Percentiles rank a stretch among this genome's conserved stretches.
Conservation (phyloP, 2,329 filamentous ascomycete genomes). For the Xylaria arbuscula region DNA sequence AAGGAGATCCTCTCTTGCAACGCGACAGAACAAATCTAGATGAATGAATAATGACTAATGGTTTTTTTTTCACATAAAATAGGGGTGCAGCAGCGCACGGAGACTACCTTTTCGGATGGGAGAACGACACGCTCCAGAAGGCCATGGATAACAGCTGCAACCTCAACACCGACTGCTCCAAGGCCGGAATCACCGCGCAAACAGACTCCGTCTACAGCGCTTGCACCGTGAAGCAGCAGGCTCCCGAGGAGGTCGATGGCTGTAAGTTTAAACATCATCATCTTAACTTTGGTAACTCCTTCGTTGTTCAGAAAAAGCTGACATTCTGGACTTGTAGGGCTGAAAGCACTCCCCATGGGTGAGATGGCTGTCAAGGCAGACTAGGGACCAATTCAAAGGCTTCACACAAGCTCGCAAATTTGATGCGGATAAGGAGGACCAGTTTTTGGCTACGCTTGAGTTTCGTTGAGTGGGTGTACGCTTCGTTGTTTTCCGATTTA, state of each 20-base stretch:
- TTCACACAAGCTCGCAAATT: slow-evolving; percentile 3
- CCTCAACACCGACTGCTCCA: slow-evolving; percentile 58
- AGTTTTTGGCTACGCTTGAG: neutral
- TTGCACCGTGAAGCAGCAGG: slow-evolving; percentile 59
- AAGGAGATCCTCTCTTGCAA: slow-evolving; percentile 33
- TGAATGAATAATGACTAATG: neutral
- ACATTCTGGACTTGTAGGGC: slow-evolving; percentile 39
- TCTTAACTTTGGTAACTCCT: neutral
- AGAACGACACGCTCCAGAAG: slow-evolving; percentile 60
- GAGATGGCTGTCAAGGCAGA: slow-evolving; percentile 50
- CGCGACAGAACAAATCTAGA: slow-evolving; percentile 22
- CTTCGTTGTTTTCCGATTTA: slow-evolving; percentile 18
- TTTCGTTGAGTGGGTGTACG: neutral
- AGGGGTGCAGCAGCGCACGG: slow-evolving; percentile 61
- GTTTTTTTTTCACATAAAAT: neutral
- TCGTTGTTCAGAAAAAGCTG: slow-evolving; percentile 6
- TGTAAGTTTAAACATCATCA: slow-evolving; percentile 52
- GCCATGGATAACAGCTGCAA: slow-evolving; percentile 61
- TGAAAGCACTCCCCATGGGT: slow-evolving; percentile 48
- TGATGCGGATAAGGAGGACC: neutral
- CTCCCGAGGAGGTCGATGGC: slow-evolving; percentile 61
- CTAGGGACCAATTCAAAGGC: neutral
- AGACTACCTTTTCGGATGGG: slow-evolving; percentile 65
- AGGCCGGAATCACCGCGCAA: slow-evolving; percentile 59
- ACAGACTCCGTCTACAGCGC: slow-evolving; percentile 58